phyloP scores from a whole-genome alignment of 768 basidiomycete genomes.

The Tubosaeta brunneosetosa region DNA sequence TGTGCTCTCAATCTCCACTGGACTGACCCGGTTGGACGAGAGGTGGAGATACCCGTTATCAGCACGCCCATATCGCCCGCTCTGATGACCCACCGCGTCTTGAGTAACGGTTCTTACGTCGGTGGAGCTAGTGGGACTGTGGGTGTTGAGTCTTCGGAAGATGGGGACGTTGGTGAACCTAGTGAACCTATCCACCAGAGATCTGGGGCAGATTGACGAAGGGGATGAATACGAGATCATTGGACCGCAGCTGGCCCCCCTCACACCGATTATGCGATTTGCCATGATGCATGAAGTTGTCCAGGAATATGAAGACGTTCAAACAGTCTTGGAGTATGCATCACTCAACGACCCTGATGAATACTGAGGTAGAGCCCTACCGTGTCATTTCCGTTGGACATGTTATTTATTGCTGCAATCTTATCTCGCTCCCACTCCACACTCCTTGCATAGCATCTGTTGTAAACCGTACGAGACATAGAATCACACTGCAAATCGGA shows the following conservation, averaged over 20 bases:
- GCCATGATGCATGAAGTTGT: conserved; percentile 78
- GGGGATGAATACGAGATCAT: conserved; percentile 53
- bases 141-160: conserved; percentile 36
- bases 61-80: conserved; percentile 23
- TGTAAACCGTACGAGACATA: not conserved
- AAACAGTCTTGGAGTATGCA: conserved; percentile 73
- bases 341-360: conserved; percentile 66
- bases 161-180: conserved; percentile 47
- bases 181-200: conserved; percentile 36
- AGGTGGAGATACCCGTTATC: conserved; percentile 34
- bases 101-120: conserved; percentile 26
- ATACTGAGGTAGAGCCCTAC: conserved; percentile 39
- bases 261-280: conserved; percentile 75
- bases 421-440: not conserved
- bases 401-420: conserved; percentile 12
- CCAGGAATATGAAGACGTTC: conserved; percentile 74
- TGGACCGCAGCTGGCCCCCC: conserved; percentile 72
- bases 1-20: conserved; percentile 70
- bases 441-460: not conserved
- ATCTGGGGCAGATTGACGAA: conserved; percentile 45
- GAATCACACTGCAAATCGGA: conserved; percentile 67
- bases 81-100: conserved; percentile 24
- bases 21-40: conserved; percentile 65
- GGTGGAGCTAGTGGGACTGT: conserved; percentile 39
- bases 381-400: not conserved